Evolutionary conservation across 192 early-diverging fungal species (phyloP), one percentile per base, ranked within the genome.

Genomic region (Coemansia brasiliensis): DNA sequence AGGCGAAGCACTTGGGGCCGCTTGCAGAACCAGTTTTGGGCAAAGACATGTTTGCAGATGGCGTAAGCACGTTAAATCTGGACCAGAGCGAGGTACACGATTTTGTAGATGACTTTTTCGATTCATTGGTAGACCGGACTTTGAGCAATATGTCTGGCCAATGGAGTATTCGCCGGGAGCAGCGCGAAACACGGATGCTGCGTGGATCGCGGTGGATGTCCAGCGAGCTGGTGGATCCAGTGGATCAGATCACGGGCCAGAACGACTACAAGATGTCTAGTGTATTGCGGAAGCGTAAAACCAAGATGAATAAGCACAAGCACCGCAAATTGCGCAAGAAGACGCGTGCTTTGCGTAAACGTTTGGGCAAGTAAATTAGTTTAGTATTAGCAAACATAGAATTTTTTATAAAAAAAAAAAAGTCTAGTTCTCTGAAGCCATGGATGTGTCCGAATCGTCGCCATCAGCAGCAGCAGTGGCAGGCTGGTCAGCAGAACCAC

Each of bases 261-360:
- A 55, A 32, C 20, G 53, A 41, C 39, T 13, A 58, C 26, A 77
- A 87, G 42, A 65, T 88, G 73, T 91, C 92, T 21, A 90, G 84
- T 61, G 89, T 94, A 26, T 70, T 86, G 59, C 88, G 92, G 74
- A 89, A 90, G 67, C 85, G 92, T 50, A 88, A 82, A 63, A 86
- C 87, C 77, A 94, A 93, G 86, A 94, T 95, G 93, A 94, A 94
- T 67, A 97, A 95, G 80, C 93, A 97, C 83, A 97, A 97, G 80
- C 89, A 89, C 70, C 90, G 89, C 74, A 97, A 97, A 70, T 67
- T 87, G 50, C 83, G 90, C 61, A 90, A 89, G 75, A 83, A 86
- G 74, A 85, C 81, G 25, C 83, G 85, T 53, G 88, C 90, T n/a
- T 66, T 89, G 74, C 83, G 87, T 55, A 87, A 86, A 78, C 83